Conservation (phyloP, 495 filamentous ascomycete species). For the Parathielavia hyrcaniae region DNA sequence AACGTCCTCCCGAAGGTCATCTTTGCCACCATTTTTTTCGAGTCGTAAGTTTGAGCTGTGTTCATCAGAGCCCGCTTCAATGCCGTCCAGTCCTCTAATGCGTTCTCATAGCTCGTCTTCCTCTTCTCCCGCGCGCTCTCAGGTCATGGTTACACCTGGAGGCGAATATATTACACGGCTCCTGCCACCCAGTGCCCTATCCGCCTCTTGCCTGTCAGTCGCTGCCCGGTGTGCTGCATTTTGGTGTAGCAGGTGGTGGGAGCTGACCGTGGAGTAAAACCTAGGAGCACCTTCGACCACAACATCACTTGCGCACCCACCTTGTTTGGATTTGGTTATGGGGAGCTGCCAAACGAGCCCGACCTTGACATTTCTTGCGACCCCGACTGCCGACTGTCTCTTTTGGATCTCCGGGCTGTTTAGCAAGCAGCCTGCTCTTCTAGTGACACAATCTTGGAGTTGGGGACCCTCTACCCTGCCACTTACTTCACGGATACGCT, state of each 20-base stretch:
- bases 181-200: neutral
- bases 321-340: neutral
- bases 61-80: neutral
- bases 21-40: neutral
- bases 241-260: neutral
- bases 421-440: conserved; percentile 1
- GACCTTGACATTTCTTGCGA: neutral
- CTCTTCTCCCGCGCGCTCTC: neutral
- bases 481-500: neutral
- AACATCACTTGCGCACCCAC: neutral
- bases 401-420: neutral
- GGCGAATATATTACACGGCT: neutral
- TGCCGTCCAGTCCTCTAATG: neutral
- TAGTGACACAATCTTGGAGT: neutral
- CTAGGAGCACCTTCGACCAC: neutral
- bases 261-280: neutral
- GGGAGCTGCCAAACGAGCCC: neutral
- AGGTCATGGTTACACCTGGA: neutral
- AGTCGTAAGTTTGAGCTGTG: neutral
- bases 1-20: neutral
- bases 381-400: neutral
- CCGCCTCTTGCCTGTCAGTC: neutral
- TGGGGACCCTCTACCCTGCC: neutral
- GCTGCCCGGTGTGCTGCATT: neutral
- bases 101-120: neutral